phyloP scores from a whole-genome alignment of 805 yeast genomes.

The Starmera amethionina region DNA sequence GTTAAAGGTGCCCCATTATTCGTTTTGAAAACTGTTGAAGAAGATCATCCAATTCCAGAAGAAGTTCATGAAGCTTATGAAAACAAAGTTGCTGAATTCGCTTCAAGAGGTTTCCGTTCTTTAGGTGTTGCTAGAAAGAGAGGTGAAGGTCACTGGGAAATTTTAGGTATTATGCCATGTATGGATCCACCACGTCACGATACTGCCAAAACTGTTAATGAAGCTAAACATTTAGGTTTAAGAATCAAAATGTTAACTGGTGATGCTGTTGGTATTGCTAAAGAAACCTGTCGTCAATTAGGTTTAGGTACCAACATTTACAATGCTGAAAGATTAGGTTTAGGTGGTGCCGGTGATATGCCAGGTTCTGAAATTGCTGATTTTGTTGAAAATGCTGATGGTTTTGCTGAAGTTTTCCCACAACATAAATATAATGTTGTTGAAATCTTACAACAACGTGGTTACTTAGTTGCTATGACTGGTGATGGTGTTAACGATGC shows the following conservation, averaged over 20 bases:
- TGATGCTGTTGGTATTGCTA: constrained; percentile 98
- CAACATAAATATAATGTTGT: constrained; percentile 95
- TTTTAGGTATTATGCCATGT: constrained; percentile 96
- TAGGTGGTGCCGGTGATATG: constrained; percentile 88
- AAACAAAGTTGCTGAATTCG: constrained; percentile 95
- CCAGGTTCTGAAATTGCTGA: constrained; percentile 97
- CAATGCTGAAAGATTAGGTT: constrained; percentile 94
- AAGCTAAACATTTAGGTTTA: constrained; percentile 85
- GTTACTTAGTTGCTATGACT: constrained; percentile 97
- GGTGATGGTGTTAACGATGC: constrained; percentile 99
- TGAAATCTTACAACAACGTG: constrained; percentile 90
- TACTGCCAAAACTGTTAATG: constrained; percentile 88
- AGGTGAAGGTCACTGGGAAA: constrained; percentile 98
- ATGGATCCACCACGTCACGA: constrained; percentile 99
- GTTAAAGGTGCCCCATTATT: constrained; percentile 98
- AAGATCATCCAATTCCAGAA: constrained; percentile 93
- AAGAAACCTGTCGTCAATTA: constrained; percentile 96
- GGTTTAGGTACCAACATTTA: constrained; percentile 94
- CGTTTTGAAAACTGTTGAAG: constrained; percentile 94
- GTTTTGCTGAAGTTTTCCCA: constrained; percentile 98
- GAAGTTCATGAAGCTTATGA: constrained; percentile 89
- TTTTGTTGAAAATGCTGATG: constrained; percentile 95
- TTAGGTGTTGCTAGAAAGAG: constrained; percentile 98
- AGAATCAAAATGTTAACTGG: constrained; percentile 98
- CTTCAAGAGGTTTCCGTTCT: constrained; percentile 97